Conservation (phyloP, 2,329 filamentous ascomycete species). For the Emmonsiellopsis sp. region DNA sequence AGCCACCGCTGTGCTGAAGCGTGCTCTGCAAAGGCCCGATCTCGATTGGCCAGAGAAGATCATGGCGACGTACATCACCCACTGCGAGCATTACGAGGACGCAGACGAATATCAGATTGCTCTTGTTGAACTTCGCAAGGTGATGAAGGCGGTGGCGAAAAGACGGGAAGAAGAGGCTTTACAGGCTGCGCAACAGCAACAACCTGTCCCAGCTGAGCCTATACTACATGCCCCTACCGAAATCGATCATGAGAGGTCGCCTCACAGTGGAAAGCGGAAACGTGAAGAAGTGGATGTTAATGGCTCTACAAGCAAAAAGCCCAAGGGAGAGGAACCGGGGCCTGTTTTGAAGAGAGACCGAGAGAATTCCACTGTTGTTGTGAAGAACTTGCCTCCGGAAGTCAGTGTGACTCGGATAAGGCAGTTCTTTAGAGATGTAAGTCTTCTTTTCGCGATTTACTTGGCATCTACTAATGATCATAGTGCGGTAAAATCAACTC, state of each 20-base stretch:
- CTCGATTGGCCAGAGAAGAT: slow-evolving; percentile 44
- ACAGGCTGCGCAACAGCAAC: slow-evolving; percentile 35
- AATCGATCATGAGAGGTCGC: slow-evolving; percentile 18
- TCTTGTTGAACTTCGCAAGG: slow-evolving; percentile 63
- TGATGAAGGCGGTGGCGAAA: slow-evolving; percentile 53
- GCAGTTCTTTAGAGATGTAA: slow-evolving; percentile 76
- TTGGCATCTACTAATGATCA: not conserved
- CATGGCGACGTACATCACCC: slow-evolving; percentile 37
- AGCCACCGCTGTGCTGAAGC: slow-evolving; percentile 67
- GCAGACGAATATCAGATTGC: slow-evolving; percentile 65
- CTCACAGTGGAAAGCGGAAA: slow-evolving; percentile 58
- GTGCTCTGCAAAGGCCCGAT: slow-evolving; percentile 51
- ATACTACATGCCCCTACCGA: slow-evolving; percentile 20
- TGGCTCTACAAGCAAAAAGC: slow-evolving; percentile 57
- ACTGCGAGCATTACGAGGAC: slow-evolving; percentile 82
- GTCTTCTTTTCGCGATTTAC: slow-evolving; percentile 11
- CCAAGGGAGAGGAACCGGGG: slow-evolving; percentile 40
- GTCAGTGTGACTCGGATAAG: slow-evolving; percentile 64
- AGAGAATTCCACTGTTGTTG: slow-evolving; percentile 78
- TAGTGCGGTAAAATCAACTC: slow-evolving; percentile 71
- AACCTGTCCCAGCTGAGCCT: slow-evolving; percentile 10
- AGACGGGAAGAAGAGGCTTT: slow-evolving; percentile 59
- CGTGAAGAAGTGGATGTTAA: slow-evolving; percentile 47
- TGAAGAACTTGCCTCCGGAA: slow-evolving; percentile 64
- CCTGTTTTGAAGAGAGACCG: slow-evolving; percentile 63